These are phyloP conservation scores for Cystobasidiaceae sp. DNA, from an alignment of 1,284 basidiomycete species.

Conservation along the genomic window DNA sequence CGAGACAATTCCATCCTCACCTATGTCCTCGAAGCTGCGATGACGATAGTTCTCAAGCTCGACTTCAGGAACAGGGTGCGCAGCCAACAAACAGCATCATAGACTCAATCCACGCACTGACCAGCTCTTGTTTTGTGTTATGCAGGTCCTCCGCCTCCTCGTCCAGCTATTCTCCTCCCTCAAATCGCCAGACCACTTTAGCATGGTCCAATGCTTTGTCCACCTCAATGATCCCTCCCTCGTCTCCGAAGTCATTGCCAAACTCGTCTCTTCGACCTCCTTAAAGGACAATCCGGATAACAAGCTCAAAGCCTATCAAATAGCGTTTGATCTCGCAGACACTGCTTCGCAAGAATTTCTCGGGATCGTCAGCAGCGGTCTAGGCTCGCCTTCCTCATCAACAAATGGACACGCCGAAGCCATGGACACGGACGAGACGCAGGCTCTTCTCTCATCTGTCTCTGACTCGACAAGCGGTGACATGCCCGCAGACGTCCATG, in stretches of 20 bases:
- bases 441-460: background rate
- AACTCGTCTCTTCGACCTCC: constrained; percentile 53
- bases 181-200: constrained; percentile 64
- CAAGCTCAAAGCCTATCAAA: constrained; percentile 76
- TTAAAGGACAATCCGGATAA: constrained; percentile 51
- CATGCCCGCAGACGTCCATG: background rate
- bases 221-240: constrained; percentile 72
- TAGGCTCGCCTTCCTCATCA: constrained; percentile 20
- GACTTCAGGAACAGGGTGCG: constrained; percentile 72
- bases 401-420: background rate
- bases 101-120: no score
- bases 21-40: constrained; percentile 83
- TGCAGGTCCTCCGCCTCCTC: constrained; percentile 53
- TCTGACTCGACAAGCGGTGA: background rate
- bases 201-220: constrained; percentile 79
- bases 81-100: no score
- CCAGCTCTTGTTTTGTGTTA: no score
- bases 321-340: constrained; percentile 88
- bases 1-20: constrained; percentile 70
- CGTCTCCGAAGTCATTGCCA: constrained; percentile 64
- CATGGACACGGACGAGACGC: constrained; percentile 28
- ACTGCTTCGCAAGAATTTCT: constrained; percentile 88
- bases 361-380: constrained; percentile 54
- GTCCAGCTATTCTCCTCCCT: constrained; percentile 76
- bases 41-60: constrained; percentile 70